Evolutionary conservation across 371 early-diverging fungal species (phyloP), one percentile per base, ranked within the genome.

Genomic region (Apophysomyces variabilis): DNA sequence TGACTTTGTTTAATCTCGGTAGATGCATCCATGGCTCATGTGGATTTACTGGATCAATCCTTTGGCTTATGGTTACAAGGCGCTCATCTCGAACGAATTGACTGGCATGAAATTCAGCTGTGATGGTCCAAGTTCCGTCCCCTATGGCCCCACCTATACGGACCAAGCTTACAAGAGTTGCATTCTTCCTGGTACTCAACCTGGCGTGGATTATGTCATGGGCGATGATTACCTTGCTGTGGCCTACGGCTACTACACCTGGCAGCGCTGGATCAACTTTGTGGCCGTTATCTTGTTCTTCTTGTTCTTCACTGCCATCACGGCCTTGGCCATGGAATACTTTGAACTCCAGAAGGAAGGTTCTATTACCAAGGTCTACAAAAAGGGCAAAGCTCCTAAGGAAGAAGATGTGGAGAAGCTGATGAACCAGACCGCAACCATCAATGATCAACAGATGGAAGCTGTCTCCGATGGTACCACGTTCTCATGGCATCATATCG

Each of bases 1-100:
- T 54, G 9, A 26, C 87, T 89, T 16, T 84, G 83, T 47, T 65
- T 45, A 26, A 26, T 26, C 32, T 26, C 32, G 5, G 5, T 62
- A 75, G 7, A 90, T 92, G 90, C 85, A 90, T 63, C 89, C 87
- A 35, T 90, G 89, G 87, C 81, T 92, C 32, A 75, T 82, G 58
- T 90, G 90, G 90, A 84, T 90, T 38, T 87, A 84, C 71, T 90
- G 87, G 85, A 84, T 89, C 60, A 88, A 85, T 45, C 88, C 92
- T 26, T 75, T 92, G 46, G 86, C 88, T 3, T 90, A 90, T 63
- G 87, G 89, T 8, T 85, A 84, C 70, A 79, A 85, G 67, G 87
- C 89, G 7, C 76, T 92, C 54, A 66, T 89, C 47, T 81, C 84
- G 12, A 92, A 90, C 73, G 92, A 92, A 72, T 84, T 87, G 71